A percentile compares a stretch with the other conserved stretches of the same genome.
These are phyloP conservation scores for Dictyostelium intermedium DNA, from an alignment of 78 protist species.

Conservation along the genomic window DNA sequence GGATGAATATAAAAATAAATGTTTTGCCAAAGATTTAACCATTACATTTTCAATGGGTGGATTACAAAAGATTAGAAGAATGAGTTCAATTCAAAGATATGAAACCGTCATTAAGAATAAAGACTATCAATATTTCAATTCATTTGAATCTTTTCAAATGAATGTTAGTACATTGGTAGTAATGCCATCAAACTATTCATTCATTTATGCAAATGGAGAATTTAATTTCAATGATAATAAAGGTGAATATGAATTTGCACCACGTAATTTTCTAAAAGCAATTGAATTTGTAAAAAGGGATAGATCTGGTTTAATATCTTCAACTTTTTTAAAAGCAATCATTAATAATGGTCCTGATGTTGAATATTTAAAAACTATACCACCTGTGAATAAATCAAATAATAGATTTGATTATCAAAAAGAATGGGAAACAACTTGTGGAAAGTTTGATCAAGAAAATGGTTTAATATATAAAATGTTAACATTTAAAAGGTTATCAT, in stretches of 20 bases:
- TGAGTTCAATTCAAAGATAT: neutral
- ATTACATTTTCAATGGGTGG: neutral
- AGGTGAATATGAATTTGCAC: neutral
- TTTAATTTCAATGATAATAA: neutral
- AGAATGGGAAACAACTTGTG: neutral
- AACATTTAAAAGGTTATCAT: neutral
- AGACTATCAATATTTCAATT: neutral
- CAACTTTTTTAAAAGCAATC: neutral
- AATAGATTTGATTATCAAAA: too few relatives aligned
- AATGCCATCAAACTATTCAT: neutral
- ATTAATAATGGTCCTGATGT: neutral
- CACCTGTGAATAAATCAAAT: neutral
- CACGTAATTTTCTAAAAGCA: neutral
- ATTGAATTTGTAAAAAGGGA: neutral
- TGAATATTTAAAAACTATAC: neutral
- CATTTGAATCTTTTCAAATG: neutral
- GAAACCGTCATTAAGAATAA: neutral
- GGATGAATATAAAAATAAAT: neutral
- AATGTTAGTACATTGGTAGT: neutral
- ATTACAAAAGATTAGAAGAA: neutral
- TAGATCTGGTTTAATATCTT: neutral
- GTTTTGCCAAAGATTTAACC: conserved; percentile 2
- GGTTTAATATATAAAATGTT: neutral
- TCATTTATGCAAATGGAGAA: neutral
- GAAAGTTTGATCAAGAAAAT: neutral